A percentile compares a stretch with the other conserved stretches of the same genome.
Evolutionary conservation across 176 grass and related monocot species (phyloP).

Genomic region (Oryza glaberrima): DNA sequence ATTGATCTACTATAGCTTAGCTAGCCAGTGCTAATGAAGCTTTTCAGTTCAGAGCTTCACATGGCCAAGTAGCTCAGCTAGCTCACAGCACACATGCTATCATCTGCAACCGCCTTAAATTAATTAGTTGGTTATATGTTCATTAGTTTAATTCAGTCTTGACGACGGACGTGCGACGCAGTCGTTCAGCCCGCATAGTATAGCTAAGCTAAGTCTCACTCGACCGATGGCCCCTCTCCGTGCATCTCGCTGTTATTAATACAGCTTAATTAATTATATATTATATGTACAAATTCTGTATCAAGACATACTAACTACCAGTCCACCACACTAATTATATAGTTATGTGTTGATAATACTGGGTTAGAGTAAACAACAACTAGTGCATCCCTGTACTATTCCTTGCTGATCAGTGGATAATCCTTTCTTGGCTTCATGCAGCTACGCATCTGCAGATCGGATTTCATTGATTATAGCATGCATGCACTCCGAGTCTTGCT

Average conservation of each 20-base stretch:
- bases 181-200: conserved; percentile 12
- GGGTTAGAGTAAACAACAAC: conserved; percentile 37
- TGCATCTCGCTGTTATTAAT: conserved; percentile 32
- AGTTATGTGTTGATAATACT: not conserved
- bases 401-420: conserved; percentile 27
- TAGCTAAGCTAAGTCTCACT: not conserved
- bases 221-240: not conserved
- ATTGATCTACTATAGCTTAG: not conserved
- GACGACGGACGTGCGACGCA: conserved; percentile 48
- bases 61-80: not conserved
- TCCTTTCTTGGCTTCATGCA: not conserved
- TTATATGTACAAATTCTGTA: not conserved
- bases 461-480: not conserved
- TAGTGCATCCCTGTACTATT: conserved; percentile 39
- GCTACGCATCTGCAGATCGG: conserved; percentile 5
- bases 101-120: not conserved
- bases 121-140: not conserved
- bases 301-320: not conserved
- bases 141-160: not conserved
- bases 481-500: not conserved
- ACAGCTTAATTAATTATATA: not conserved
- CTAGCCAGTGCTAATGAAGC: not conserved
- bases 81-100: not conserved
- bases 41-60: not conserved
- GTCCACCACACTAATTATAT: not conserved